A percentile compares a stretch with the other conserved stretches of the same genome.
These are phyloP conservation scores for Bruguiera parviflora DNA, from an alignment of 345 rosid genomes.

Conservation along the genomic window DNA sequence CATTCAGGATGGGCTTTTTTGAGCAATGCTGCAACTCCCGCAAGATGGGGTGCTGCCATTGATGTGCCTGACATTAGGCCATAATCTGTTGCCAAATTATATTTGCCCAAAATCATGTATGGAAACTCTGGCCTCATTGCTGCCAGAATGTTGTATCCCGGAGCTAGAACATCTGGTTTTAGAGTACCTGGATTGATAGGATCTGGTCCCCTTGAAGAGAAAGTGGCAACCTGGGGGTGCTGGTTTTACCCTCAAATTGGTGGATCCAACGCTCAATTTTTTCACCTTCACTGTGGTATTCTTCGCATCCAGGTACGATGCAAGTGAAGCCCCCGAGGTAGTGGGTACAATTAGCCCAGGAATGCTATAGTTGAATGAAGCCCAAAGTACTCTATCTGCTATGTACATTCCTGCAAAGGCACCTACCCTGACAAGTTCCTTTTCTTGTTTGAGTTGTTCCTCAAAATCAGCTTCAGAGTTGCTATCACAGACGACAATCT, in stretches of 20 bases:
- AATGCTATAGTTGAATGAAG: constrained; percentile 17
- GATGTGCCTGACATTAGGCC: constrained; percentile 35
- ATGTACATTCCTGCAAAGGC: constrained; percentile 36
- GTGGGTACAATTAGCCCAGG: constrained; percentile 26
- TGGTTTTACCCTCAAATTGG: constrained; percentile 28
- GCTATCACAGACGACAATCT: constrained; percentile 38
- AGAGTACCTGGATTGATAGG: constrained; percentile 34
- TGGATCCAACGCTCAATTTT: constrained; percentile 25
- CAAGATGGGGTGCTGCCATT: constrained; percentile 20
- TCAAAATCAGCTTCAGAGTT: neutral
- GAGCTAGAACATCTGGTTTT: constrained; percentile 48
- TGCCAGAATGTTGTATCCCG: constrained; percentile 39
- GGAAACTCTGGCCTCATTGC: constrained; percentile 27
- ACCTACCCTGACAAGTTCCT: constrained; percentile 29
- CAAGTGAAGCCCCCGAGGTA: constrained; percentile 6
- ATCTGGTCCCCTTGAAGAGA: constrained; percentile 65
- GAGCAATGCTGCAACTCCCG: constrained; percentile 20
- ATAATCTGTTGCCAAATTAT: constrained; percentile 33
- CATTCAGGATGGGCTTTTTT: constrained; percentile 20
- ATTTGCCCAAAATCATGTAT: constrained; percentile 21
- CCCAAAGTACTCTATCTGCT: constrained; percentile 13
- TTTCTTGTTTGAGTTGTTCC: constrained; percentile 2
- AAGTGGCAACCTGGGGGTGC: constrained; percentile 58
- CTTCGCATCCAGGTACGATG: neutral
- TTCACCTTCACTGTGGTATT: constrained; percentile 20